Base-by-base conservation (phyloP, 2,329 filamentous ascomycete genomes). In the Immersiporthe knoxdaviesiana region DNA sequence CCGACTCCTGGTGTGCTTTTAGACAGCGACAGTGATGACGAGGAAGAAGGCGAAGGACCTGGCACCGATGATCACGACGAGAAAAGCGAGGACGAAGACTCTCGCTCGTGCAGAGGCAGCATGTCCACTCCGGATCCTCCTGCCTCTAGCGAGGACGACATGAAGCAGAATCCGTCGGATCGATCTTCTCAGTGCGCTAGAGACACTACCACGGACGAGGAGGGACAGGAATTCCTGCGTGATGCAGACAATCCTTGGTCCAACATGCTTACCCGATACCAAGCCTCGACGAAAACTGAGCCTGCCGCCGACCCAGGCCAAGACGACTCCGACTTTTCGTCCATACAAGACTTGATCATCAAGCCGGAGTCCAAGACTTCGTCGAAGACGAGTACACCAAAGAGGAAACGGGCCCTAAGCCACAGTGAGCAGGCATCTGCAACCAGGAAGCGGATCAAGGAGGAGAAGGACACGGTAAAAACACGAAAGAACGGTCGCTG, bases 371-470 rank as follows among this genome's bases (percentile, higher is more conserved):
- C 41, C 39, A 35, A 21, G 16, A 14, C n/a, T 2, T 27, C 12
- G 14, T 27, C 39, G 41, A 21, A 11, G 5, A 41, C 21, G 14
- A n/a, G 8, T 18, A 50, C 41, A 21, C 8, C 16, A 21, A 64
- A 64, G 47, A 54, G 62, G 12, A 54, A 64, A n/a, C 62, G 14
- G 3, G 10, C 3, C 18, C 30, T 12, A n/a, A 3, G 35, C 16
- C 47, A 30, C 8, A n/a, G n/a, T n/a, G 2, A 5, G 14, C 27
- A 21, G 24, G 27, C 47, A 21, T 12, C 30, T 12, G 8, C n/a
- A 7, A 21, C 62, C 11, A 64, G 32, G 30, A 64, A 64, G 47
- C 30, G 62, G 5, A 39, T 52, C 30, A 64, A 64, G 47, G n/a
- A 4, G 47, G 62, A 64, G 27, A 47, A 54, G 1, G 14, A 30